Conservation (phyloP, 2,329 filamentous ascomycete species). For the Diaporthe velutina region DNA sequence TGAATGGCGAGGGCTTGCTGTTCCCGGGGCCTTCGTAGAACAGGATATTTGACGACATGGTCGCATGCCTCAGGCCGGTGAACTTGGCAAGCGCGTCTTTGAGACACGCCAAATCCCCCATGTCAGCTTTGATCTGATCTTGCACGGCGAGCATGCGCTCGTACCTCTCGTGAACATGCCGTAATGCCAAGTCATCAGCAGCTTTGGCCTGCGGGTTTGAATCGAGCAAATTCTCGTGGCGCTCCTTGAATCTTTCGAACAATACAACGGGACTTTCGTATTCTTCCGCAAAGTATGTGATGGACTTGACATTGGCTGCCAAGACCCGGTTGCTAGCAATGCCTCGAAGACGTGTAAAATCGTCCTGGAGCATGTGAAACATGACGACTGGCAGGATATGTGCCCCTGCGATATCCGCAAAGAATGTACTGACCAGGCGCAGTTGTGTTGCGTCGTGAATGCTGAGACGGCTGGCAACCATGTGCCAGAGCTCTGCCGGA, state of each 20-base stretch:
- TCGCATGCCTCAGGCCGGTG: not conserved
- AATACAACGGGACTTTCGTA: not conserved
- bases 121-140: not conserved
- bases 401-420: not conserved
- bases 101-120: not conserved
- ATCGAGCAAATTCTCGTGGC: not conserved
- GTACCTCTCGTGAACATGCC: not conserved
- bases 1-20: not conserved
- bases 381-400: not conserved
- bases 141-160: not conserved
- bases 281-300: not conserved
- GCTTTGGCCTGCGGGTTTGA: not conserved
- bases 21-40: not conserved
- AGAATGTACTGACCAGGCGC: not conserved
- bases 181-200: not conserved
- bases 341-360: not conserved
- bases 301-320: not conserved
- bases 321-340: not conserved
- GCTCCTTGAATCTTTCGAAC: not conserved
- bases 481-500: slow-evolving; percentile 11
- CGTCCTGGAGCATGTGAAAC: not conserved
- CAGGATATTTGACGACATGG: not conserved
- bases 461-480: not conserved
- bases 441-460: not conserved
- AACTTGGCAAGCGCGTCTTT: slow-evolving; percentile 2